These are phyloP conservation scores for Saccharum hybrid DNA, from an alignment of 202 grass and related monocot species.

Conservation along the genomic window DNA sequence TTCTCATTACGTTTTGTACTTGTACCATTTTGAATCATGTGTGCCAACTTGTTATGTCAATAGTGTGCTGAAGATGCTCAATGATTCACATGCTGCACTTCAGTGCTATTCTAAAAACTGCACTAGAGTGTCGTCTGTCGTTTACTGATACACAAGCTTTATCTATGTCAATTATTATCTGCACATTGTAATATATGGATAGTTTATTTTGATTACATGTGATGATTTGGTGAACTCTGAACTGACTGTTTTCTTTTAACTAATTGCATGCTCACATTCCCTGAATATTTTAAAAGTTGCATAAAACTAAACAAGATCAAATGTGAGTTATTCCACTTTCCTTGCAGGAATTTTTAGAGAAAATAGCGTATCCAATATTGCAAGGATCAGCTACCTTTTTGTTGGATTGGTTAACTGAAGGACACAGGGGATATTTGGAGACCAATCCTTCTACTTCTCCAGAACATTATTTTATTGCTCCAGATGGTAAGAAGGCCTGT, in stretches of 20 bases:
- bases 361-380: conserved; percentile 81
- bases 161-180: too few relatives aligned
- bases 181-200: not conserved
- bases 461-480: conserved; percentile 92
- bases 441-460: conserved; percentile 98
- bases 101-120: not conserved
- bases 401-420: conserved; percentile 85
- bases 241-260: not conserved
- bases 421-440: conserved; percentile 61
- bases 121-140: not conserved
- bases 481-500: conserved; percentile 78
- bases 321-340: conserved; percentile 36
- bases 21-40: not conserved
- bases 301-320: conserved; percentile 3
- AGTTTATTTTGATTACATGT: not conserved
- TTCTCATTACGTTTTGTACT: not conserved
- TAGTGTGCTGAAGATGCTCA: not conserved
- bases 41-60: not conserved
- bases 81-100: not conserved
- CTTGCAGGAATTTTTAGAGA: conserved; percentile 74
- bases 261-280: not conserved
- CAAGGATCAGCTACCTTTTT: conserved; percentile 91
- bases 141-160: not conserved
- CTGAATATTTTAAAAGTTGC: not conserved
- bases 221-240: not conserved